Conservation (phyloP, 768 basidiomycete species). For the Kwoniella botswanensis region DNA sequence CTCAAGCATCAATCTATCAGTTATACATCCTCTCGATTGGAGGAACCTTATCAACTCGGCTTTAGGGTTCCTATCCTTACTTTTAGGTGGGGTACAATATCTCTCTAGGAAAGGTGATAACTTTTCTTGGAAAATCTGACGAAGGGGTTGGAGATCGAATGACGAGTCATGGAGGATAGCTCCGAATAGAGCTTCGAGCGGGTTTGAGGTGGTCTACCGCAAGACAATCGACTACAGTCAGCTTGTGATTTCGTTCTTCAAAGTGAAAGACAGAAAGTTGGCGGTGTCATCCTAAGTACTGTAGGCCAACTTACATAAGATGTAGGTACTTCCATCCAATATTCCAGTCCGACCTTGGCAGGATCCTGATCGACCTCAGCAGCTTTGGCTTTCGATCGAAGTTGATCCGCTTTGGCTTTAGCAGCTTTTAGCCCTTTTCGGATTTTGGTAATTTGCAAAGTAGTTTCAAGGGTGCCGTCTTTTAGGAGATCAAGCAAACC, state of each 20-base stretch:
- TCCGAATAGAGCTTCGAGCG: slow-evolving; percentile 38
- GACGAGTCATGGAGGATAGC: slow-evolving; percentile 35
- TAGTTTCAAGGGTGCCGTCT: slow-evolving; percentile 8
- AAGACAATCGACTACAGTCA: not conserved
- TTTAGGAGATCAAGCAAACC: slow-evolving; percentile 24
- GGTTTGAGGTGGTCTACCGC: slow-evolving; percentile 20
- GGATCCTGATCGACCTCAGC: not conserved
- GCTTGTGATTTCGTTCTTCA: no score
- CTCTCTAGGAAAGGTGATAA: slow-evolving; percentile 36
- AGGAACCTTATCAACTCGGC: slow-evolving; percentile 27
- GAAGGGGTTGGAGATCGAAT: slow-evolving; percentile 19
- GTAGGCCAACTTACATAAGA: slow-evolving; percentile 19
- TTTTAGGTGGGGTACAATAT: slow-evolving; percentile 31
- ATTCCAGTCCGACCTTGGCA: slow-evolving; percentile 22
- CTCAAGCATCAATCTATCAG: slow-evolving; percentile 13
- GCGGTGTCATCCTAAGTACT: not conserved
- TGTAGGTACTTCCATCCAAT: slow-evolving; percentile 29
- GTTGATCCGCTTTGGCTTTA: slow-evolving; percentile 19
- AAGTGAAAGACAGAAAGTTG: not conserved
- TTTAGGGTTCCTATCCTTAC: slow-evolving; percentile 32
- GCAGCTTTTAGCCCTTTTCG: slow-evolving; percentile 17
- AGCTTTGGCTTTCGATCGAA: not conserved
- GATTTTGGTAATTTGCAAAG: slow-evolving; percentile 11
- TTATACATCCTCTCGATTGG: slow-evolving; percentile 27
- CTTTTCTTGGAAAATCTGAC: slow-evolving; percentile 24